Base-by-base conservation (phyloP, 306 rosid species). In the Acacia melanoxylon region DNA sequence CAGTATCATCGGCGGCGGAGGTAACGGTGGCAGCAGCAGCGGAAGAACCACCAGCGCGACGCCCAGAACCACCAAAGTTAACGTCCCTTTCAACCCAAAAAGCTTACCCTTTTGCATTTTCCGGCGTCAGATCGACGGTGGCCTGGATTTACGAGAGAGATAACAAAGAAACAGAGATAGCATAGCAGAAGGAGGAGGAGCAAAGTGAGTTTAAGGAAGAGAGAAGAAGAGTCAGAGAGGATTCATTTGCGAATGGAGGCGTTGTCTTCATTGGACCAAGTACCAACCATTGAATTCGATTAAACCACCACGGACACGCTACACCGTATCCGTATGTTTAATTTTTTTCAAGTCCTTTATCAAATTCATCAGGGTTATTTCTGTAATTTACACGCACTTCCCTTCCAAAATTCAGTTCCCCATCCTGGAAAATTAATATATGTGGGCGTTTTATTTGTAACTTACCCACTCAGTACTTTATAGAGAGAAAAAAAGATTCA, bases 11-110 rank as follows among this genome's bases (percentile, higher is more conserved):
- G 89, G 89, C 1, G 89, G 89, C 13, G 86, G 86, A 22, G 84
- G 85, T n/a, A 85, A 59, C 19, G 91, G 86, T 4, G 89, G 91
- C 67, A 88, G 19, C 41, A 83, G 24, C 16, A 85, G 70, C 13
- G 91, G 89, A 19, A 88, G 82, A 49, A 78, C 78, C 77, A 85
- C 41, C 35, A 85, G 49, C 9, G 78, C 46, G 9, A 74, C 11
- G 10, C 75, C 78, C 59, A 82, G 15, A 8, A 51, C 59, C 44
- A 63, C 75, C 87, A 85, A 37, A n/a, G 81, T 41, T 52, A 82
- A 42, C 7, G 58, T 61, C 61, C 84, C 71, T 78, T 51, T 70
- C 10, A 70, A 52, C 80, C 85, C 85, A 10, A 80, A 80, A 68
- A 68, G 4, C 45, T 42, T 72, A 35, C 11, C 6, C 84, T 37